A percentile compares a stretch with the other conserved stretches of the same genome.
Conservation (phyloP, 1,284 basidiomycete species). For the Rhodotorula sp. region DNA sequence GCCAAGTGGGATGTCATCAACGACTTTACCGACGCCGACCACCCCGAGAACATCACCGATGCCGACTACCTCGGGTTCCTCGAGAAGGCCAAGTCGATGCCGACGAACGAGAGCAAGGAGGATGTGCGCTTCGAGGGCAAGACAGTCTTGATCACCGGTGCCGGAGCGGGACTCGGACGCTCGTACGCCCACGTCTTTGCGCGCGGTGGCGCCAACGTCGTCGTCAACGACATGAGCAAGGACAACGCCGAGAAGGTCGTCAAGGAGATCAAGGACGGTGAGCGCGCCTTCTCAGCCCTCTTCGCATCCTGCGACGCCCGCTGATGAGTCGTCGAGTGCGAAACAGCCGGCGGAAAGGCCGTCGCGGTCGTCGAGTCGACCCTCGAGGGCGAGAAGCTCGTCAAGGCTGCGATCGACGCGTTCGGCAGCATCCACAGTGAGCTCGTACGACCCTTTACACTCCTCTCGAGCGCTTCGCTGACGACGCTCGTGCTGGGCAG, state of each 20-base stretch:
- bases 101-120: conserved; percentile 67
- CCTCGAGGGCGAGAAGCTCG: conserved; percentile 84
- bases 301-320: background rate
- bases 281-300: conserved; percentile 28
- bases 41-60: conserved; percentile 71
- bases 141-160: conserved; percentile 92
- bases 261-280: conserved; percentile 77
- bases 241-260: conserved; percentile 80
- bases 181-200: conserved; percentile 89
- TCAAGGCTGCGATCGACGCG: conserved; percentile 79
- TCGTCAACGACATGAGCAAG: conserved; percentile 84
- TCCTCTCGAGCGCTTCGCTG: background rate
- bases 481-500: background rate
- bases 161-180: conserved; percentile 87
- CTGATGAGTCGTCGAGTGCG: background rate
- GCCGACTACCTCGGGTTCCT: conserved; percentile 57
- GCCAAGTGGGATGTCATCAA: conserved; percentile 75
- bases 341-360: conserved; percentile 88
- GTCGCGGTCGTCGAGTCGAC: conserved; percentile 79
- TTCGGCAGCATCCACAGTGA: conserved; percentile 79
- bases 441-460: background rate
- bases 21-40: conserved; percentile 71
- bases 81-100: conserved; percentile 64
- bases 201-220: conserved; percentile 88
- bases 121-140: conserved; percentile 81